phyloP scores from a whole-genome alignment of 2,329 filamentous ascomycete genomes.

The Fusarium nelsonii region DNA sequence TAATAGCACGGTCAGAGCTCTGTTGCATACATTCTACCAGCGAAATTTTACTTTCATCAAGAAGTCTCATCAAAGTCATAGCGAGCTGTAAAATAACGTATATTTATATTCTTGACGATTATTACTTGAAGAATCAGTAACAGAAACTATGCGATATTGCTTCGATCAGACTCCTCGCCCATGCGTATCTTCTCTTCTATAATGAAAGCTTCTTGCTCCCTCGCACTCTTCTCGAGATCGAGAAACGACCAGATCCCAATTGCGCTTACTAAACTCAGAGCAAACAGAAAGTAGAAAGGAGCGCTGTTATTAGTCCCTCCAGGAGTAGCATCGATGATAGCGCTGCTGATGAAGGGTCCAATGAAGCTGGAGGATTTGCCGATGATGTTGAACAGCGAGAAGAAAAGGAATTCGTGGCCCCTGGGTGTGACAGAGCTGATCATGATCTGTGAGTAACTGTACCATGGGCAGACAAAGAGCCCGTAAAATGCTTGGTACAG shows the following conservation, averaged over 20 bases:
- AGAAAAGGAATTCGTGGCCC: slow-evolving; percentile 78
- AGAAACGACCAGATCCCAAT: slow-evolving; percentile 66
- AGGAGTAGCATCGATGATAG: slow-evolving; percentile 73
- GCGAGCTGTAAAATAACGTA: background rate
- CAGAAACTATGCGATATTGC: background rate
- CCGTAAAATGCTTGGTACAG: slow-evolving; percentile 69
- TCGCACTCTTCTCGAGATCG: slow-evolving; percentile 70
- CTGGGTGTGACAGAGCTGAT: slow-evolving; percentile 76
- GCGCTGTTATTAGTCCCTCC: slow-evolving; percentile 67
- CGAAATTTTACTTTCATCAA: too few relatives aligned
- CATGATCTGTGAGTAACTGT: slow-evolving; percentile 78
- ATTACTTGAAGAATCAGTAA: background rate
- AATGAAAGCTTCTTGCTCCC: slow-evolving; percentile 70
- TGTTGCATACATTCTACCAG: too few relatives aligned
- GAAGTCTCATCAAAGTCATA: too few relatives aligned
- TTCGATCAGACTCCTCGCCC: slow-evolving; percentile 25
- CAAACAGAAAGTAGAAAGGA: slow-evolving; percentile 76
- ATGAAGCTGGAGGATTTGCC: slow-evolving; percentile 77
- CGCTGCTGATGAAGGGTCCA: slow-evolving; percentile 75
- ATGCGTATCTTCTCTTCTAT: slow-evolving; percentile 48
- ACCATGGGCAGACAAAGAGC: slow-evolving; percentile 76
- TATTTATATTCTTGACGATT: too few relatives aligned
- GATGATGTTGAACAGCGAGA: slow-evolving; percentile 75
- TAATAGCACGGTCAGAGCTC: too few relatives aligned
- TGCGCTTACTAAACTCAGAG: slow-evolving; percentile 67